A percentile compares a stretch with the other conserved stretches of the same genome.
These are phyloP conservation scores for Geranomyces michiganensis DNA, from an alignment of 192 early-diverging fungal genomes.

Conservation along the genomic window DNA sequence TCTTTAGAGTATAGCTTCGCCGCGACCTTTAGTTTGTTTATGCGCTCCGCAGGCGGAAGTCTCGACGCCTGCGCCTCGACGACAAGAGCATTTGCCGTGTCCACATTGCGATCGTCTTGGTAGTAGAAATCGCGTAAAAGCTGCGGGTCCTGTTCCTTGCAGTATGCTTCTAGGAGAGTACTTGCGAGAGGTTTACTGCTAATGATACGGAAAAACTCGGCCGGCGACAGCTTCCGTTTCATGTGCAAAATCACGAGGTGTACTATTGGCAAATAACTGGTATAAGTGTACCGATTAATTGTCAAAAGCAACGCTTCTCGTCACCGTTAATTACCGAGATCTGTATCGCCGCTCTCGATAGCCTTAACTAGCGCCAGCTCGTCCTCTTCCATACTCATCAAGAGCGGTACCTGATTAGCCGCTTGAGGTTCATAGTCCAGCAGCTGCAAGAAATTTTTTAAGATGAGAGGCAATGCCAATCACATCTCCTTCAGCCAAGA, in stretches of 20 bases:
- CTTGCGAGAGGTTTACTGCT: constrained; percentile 80
- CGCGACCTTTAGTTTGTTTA: constrained; percentile 73
- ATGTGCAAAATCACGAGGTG: constrained; percentile 91
- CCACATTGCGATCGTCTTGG: constrained; percentile 83
- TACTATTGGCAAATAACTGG: too few species aligned
- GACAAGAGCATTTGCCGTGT: constrained; percentile 60
- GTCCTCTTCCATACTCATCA: constrained; percentile 93
- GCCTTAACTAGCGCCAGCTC: constrained; percentile 86
- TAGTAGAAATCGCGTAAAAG: constrained; percentile 94
- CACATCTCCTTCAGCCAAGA: neutral
- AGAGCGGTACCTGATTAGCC: constrained; percentile 90
- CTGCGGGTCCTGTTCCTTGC: constrained; percentile 71
- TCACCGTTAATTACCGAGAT: constrained; percentile 86
- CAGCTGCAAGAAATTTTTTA: constrained; percentile 47
- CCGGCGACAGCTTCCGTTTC: constrained; percentile 77
- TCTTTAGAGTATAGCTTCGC: constrained; percentile 76
- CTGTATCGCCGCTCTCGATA: constrained; percentile 92
- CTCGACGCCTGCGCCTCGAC: constrained; percentile 36
- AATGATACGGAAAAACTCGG: constrained; percentile 90
- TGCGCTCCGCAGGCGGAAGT: constrained; percentile 41
- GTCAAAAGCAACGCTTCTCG: too few species aligned
- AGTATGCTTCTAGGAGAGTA: constrained; percentile 84
- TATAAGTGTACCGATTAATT: too few species aligned
- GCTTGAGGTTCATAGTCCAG: constrained; percentile 94
- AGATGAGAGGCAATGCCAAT: constrained; percentile 21